Evolutionary conservation across 495 filamentous ascomycete species (phyloP).

Genomic region (Aspergillus nidulans): DNA sequence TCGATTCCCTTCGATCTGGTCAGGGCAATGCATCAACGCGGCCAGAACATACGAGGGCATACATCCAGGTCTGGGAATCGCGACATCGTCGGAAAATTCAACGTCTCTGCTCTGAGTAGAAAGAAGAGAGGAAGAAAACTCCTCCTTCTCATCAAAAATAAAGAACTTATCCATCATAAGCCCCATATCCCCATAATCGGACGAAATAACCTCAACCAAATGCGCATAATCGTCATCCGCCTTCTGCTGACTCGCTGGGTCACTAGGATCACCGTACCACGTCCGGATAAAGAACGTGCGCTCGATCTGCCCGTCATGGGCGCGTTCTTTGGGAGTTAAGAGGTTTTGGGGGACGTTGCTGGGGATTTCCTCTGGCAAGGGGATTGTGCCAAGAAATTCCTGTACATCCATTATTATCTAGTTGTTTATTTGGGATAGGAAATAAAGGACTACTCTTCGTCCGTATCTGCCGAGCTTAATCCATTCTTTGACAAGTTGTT

Average conservation of each 20-base stretch:
- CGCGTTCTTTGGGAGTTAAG: constrained; percentile 2
- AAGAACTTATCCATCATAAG: constrained; percentile 2
- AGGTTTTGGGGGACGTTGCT: constrained; percentile 16
- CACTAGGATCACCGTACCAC: constrained; percentile 10
- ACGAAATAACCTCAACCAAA: neutral
- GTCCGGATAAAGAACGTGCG: constrained; percentile 12
- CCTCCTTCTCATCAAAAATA: constrained; percentile 9
- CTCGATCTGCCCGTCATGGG: neutral
- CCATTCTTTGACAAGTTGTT: constrained; percentile 6
- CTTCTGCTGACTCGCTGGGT: constrained; percentile 2
- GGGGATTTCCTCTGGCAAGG: constrained; percentile 11
- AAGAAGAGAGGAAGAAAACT: neutral
- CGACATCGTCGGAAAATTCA: constrained; percentile 1
- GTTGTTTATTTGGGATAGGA: neutral
- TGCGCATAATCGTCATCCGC: constrained; percentile 8
- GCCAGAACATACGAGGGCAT: constrained; percentile 10
- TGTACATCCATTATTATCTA: neutral
- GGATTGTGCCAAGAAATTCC: neutral
- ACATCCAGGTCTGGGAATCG: constrained; percentile 2
- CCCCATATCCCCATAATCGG: neutral
- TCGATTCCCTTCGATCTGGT: constrained; percentile 9
- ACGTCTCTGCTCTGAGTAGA: neutral
- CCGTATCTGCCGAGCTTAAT: constrained; percentile 5
- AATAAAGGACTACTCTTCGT: neutral
- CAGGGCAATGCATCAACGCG: constrained; percentile 17